phyloP scores from a whole-genome alignment of 2,329 filamentous ascomycete species.

The Talaromyces amestolkiae region DNA sequence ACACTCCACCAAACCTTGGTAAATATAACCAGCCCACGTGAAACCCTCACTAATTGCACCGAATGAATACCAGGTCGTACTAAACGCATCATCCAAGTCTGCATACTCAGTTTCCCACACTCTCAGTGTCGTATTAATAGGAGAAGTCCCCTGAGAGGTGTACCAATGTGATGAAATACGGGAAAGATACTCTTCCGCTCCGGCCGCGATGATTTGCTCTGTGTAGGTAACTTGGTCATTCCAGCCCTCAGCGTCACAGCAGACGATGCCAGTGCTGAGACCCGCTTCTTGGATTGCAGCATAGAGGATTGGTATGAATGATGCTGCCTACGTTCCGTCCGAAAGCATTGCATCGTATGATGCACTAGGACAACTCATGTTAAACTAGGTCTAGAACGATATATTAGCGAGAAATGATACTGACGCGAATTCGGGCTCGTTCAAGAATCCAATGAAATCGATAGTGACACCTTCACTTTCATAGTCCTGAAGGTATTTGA shows the following conservation, averaged over 20 bases:
- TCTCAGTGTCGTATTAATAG: neutral
- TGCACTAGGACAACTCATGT: neutral
- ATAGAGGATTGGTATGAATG: constrained; percentile 12
- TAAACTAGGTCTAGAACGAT: no score
- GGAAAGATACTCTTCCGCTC: constrained; percentile 1
- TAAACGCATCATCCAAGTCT: neutral
- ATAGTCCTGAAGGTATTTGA: constrained; percentile 51
- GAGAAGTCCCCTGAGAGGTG: constrained; percentile 1
- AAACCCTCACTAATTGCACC: constrained; percentile 7
- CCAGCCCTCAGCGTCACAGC: constrained; percentile 13
- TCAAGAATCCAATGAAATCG: constrained; percentile 50
- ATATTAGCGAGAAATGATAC: neutral
- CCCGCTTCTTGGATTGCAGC: neutral
- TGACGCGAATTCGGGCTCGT: constrained; percentile 44
- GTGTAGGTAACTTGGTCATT: constrained; percentile 10
- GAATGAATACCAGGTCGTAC: neutral
- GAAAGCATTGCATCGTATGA: neutral
- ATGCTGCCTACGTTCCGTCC: constrained; percentile 8
- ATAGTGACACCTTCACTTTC: constrained; percentile 44
- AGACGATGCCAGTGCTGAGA: neutral
- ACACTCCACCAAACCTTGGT: neutral
- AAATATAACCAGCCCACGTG: constrained; percentile 8
- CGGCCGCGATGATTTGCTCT: neutral
- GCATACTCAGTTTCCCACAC: constrained; percentile 11
- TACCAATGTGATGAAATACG: constrained; percentile 13